Base-by-base conservation (phyloP, 345 rosid genomes). In the Bruguiera parviflora region DNA sequence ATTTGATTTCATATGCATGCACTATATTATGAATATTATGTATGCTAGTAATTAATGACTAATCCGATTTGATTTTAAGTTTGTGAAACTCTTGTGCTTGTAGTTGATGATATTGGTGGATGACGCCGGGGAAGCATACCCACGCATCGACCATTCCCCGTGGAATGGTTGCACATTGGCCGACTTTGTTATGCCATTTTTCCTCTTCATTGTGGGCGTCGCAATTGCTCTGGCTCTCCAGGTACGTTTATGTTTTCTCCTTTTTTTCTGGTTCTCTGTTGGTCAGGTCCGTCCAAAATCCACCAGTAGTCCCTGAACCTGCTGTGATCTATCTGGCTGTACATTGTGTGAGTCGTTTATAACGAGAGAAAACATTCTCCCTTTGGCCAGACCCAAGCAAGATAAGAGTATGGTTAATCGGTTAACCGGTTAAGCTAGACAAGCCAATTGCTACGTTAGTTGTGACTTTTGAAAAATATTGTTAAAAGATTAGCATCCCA, bases 181-280 rank as follows among this genome's bases (percentile, higher is more conserved):
- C 5, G 93, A 88, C 56, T 84, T 84, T 61, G 90, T 86, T 22
- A 84, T 88, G 90, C 93, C 93, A 0, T 88, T 88, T 72, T 88
- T 88, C 49, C 90, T 84, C 57, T 88, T 88, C 82, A 83, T 88
- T 56, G 90, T 86, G 5, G 93, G 90, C 2, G 83, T 86, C 2
- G 88, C 93, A 15, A 83, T 88, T 27, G 87, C 93, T 46, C 83
- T 86, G 3, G 93, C 93, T 61, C 79, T 88, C 69, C 84, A 88
- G 93, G 90, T 86, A 69, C 20, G 7, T 1, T 10, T 33, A 43
- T 43, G 18, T 43, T 43, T 3, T 43, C 4, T 43, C 16, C 16
- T 22, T 28, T 35, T 20, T 43, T 33, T 22, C 10, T 0, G 13
- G 24, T 20, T 1, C 27, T 21, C 5, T 24, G 13, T 53, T 43